A percentile compares a stretch with the other conserved stretches of the same genome.
Evolutionary conservation across 177 flowering plant genomes (phyloP).

Genomic region (Vitis hybrid): DNA sequence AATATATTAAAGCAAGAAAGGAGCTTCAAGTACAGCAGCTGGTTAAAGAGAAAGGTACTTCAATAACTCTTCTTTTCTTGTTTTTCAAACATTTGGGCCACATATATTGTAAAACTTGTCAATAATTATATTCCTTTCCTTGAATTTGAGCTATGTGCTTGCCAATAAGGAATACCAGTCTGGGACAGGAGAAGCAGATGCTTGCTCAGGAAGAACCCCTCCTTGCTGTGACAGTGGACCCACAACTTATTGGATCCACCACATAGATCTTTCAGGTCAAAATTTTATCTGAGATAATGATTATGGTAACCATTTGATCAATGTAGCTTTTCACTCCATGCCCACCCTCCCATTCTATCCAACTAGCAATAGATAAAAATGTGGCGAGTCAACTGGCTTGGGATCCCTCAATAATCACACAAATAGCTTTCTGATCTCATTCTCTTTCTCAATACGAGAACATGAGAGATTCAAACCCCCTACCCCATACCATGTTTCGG

Average conservation of each 20-base stretch:
- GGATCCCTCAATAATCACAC: neutral
- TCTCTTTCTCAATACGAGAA: too few species aligned
- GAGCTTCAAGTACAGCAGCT: constrained; percentile 60
- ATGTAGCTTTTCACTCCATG: neutral
- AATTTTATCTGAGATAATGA: neutral
- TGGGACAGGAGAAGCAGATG: constrained; percentile 16
- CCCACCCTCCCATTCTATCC: neutral
- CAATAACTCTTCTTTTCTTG: constrained; percentile 36
- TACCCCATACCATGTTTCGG: neutral
- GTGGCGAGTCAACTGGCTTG: constrained; percentile 9
- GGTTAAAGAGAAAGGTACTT: constrained; percentile 64
- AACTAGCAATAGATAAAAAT: neutral
- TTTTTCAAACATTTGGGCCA: constrained; percentile 58
- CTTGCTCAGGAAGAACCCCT: constrained; percentile 22
- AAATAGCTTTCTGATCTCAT: too few species aligned
- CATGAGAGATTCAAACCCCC: neutral
- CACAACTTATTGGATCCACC: constrained; percentile 15
- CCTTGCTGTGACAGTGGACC: constrained; percentile 16
- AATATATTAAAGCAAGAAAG: constrained; percentile 70
- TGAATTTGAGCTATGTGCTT: constrained; percentile 16
- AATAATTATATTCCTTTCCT: constrained; percentile 36
- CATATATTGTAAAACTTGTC: constrained; percentile 18
- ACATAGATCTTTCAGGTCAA: neutral
- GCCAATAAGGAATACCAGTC: constrained; percentile 11
- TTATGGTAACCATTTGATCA: neutral